Percentiles rank a stretch among this genome's conserved stretches.
Conservation (phyloP, 805 yeast genomes). For the Saccharomycopsis fermentans region DNA sequence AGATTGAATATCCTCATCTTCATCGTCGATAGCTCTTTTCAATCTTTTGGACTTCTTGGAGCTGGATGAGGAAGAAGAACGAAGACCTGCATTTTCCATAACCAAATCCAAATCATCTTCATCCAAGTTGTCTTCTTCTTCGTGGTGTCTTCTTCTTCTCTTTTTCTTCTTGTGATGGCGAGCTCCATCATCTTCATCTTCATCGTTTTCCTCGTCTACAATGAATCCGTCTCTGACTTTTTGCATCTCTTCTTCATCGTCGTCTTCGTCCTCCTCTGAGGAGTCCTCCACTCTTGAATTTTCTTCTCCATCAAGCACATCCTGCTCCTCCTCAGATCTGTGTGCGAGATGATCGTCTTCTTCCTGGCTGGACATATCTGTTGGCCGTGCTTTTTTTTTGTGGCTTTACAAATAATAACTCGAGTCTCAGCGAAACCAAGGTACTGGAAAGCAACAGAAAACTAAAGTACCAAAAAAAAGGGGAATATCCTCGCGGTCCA, state of each 20-base stretch:
- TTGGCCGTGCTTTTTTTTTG: too few species aligned
- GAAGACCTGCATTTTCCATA: conserved; percentile 82
- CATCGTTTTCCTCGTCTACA: conserved; percentile 19
- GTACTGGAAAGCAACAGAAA: too few species aligned
- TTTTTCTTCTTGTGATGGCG: conserved; percentile 26
- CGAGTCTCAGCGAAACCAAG: too few species aligned
- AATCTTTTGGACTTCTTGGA: conserved; percentile 62
- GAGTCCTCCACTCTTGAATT: conserved; percentile 12
- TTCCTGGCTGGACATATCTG: neutral
- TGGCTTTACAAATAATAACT: too few species aligned
- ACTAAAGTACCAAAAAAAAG: too few species aligned
- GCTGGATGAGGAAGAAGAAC: conserved; percentile 23
- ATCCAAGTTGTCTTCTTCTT: conserved; percentile 64
- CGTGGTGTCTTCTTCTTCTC: conserved; percentile 27
- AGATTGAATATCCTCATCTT: conserved; percentile 21
- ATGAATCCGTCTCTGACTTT: conserved; percentile 17
- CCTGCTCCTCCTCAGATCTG: neutral
- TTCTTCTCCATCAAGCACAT: neutral
- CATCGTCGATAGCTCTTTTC: conserved; percentile 51
- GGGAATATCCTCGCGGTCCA: too few species aligned
- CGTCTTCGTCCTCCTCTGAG: conserved; percentile 19
- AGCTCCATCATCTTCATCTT: conserved; percentile 18
- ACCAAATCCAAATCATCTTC: conserved; percentile 92
- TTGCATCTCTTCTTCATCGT: conserved; percentile 18
- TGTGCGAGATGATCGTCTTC: neutral